Evolutionary conservation across 2,329 filamentous ascomycete genomes (phyloP).

Genomic region (Truncatella angustata): DNA sequence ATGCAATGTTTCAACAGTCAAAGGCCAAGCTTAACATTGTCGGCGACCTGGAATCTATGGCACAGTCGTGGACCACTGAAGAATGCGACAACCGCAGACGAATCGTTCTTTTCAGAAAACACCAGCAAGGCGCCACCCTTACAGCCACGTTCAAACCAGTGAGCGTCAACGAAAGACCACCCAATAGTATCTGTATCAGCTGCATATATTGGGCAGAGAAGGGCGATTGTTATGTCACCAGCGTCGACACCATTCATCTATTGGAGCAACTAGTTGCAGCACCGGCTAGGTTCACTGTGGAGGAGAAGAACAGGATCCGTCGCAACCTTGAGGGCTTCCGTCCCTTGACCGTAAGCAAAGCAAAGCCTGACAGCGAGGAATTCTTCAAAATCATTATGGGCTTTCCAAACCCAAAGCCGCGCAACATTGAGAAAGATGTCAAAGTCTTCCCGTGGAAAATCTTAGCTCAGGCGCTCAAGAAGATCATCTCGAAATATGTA

Average conservation of each 20-base stretch:
- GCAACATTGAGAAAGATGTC: slow-evolving; percentile 98
- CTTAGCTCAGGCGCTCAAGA: slow-evolving; percentile 82
- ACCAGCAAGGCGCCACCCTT: slow-evolving; percentile 78
- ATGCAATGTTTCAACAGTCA: slow-evolving; percentile 70
- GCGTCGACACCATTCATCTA: slow-evolving; percentile 94
- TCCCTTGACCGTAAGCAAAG: slow-evolving; percentile 89
- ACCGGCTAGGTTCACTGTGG: slow-evolving; percentile 80
- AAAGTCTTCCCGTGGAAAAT: slow-evolving; percentile 99
- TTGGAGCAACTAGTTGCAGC: slow-evolving; percentile 82
- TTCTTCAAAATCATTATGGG: slow-evolving; percentile 99
- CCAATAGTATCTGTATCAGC: slow-evolving; percentile 89
- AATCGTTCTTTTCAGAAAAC: slow-evolving; percentile 84
- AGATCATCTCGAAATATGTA: slow-evolving; percentile 95
- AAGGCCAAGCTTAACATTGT: slow-evolving; percentile 85
- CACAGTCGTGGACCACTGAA: slow-evolving; percentile 75
- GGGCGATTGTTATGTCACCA: slow-evolving; percentile 87
- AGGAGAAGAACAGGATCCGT: slow-evolving; percentile 97
- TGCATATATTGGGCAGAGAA: slow-evolving; percentile 98
- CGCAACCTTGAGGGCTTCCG: slow-evolving; percentile 94
- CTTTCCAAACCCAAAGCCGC: slow-evolving; percentile 89
- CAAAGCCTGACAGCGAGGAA: slow-evolving; percentile 86
- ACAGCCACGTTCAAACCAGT: slow-evolving; percentile 78
- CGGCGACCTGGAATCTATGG: slow-evolving; percentile 83
- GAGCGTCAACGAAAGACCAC: slow-evolving; percentile 72
- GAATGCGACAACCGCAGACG: slow-evolving; percentile 78